Conservation (phyloP, 257 asterid species). For the Nicotiana noctiflora region DNA sequence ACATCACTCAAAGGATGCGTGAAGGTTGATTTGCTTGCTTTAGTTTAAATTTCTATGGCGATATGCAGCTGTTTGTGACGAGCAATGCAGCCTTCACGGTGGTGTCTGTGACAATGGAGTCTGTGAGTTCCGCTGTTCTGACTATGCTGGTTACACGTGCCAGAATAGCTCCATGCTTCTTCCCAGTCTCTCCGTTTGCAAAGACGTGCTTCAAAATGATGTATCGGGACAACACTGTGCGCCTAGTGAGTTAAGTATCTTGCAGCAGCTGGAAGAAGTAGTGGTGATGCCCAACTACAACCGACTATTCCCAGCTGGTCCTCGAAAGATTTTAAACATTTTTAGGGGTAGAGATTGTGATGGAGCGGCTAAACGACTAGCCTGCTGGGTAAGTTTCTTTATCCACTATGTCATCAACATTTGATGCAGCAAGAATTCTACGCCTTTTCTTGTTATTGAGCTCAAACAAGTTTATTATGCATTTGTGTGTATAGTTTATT, state of each 20-base stretch:
- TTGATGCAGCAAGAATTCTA: too few relatives aligned
- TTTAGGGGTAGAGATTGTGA: slow-evolving; percentile 90
- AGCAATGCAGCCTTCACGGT: slow-evolving; percentile 98
- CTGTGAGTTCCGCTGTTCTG: slow-evolving; percentile 98
- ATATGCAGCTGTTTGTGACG: slow-evolving; percentile 78
- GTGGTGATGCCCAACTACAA: slow-evolving; percentile 99
- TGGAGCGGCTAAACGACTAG: slow-evolving; percentile 92
- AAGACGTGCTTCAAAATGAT: slow-evolving; percentile 67
- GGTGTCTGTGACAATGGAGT: slow-evolving; percentile 96
- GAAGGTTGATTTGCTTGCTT: not conserved
- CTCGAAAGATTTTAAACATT: slow-evolving; percentile 75
- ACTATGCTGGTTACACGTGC: slow-evolving; percentile 97
- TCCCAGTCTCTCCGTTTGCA: slow-evolving; percentile 81
- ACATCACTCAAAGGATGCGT: not conserved
- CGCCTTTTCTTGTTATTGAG: not conserved
- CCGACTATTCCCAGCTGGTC: slow-evolving; percentile 88
- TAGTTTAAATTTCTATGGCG: slow-evolving; percentile 11
- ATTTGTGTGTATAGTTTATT: not conserved
- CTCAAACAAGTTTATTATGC: not conserved
- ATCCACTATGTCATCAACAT: not conserved
- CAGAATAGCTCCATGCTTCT: slow-evolving; percentile 92
- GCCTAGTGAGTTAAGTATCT: slow-evolving; percentile 76
- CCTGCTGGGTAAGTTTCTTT: slow-evolving; percentile 88
- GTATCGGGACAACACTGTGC: slow-evolving; percentile 86
- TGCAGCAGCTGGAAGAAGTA: slow-evolving; percentile 95